phyloP scores from a whole-genome alignment of 495 filamentous ascomycete genomes.

The Aspergillus baeticus region DNA sequence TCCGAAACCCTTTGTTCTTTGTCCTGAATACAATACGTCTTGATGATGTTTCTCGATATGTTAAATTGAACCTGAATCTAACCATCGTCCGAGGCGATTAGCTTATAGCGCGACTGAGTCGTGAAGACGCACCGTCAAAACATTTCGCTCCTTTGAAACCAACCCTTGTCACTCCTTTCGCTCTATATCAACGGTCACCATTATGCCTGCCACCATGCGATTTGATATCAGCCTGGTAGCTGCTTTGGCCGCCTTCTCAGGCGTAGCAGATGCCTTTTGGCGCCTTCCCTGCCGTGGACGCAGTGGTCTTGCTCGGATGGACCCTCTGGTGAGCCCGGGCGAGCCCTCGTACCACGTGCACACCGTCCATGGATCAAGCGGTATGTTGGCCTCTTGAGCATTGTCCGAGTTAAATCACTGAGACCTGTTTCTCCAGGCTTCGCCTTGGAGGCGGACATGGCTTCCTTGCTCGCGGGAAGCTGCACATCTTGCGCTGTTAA shows the following conservation, averaged over 20 bases:
- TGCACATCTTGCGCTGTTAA: constrained; percentile 59
- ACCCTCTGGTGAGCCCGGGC: constrained; percentile 53
- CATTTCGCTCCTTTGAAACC: constrained; percentile 19
- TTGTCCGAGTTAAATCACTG: background rate
- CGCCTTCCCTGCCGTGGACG: constrained; percentile 76
- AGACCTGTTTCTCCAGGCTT: constrained; percentile 46
- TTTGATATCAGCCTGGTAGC: constrained; percentile 26
- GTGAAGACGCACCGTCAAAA: constrained; percentile 5
- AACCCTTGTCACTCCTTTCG: constrained; percentile 18
- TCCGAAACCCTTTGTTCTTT: background rate
- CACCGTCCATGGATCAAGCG: constrained; percentile 51
- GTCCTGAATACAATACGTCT: background rate
- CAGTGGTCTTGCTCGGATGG: constrained; percentile 58
- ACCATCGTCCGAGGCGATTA: constrained; percentile 20
- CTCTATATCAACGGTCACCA: constrained; percentile 3
- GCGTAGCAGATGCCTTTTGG: constrained; percentile 70
- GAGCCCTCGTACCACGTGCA: constrained; percentile 49
- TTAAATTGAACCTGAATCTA: constrained; percentile 9
- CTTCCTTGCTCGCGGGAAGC: constrained; percentile 41
- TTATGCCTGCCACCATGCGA: constrained; percentile 21
- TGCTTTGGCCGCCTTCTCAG: constrained; percentile 32
- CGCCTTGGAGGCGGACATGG: constrained; percentile 38
- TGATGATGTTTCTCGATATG: background rate
- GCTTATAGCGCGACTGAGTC: constrained; percentile 11
- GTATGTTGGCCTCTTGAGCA: constrained; percentile 36